A percentile compares a stretch with the other conserved stretches of the same genome.
These are phyloP conservation scores for Spathaspora girioi DNA, from an alignment of 805 yeast genomes.

Conservation along the genomic window DNA sequence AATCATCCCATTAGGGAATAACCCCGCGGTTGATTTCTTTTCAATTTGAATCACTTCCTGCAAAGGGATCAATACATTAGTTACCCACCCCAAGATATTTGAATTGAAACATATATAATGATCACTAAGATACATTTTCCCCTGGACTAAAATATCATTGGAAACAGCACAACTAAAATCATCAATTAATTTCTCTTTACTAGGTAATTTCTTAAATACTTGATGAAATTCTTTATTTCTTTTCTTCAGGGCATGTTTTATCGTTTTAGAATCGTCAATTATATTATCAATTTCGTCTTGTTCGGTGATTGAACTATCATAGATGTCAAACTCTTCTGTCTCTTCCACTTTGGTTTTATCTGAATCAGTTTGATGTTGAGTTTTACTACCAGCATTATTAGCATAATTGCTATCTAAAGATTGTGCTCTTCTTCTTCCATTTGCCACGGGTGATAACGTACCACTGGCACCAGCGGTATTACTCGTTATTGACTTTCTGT, in stretches of 20 bases:
- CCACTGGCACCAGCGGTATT: not conserved
- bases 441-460: not conserved
- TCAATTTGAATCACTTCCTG: slow-evolving; percentile 61
- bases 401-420: slow-evolving; percentile 1
- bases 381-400: slow-evolving; percentile 1
- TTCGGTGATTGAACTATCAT: not conserved
- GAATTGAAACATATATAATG: slow-evolving; percentile 60
- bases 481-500: slow-evolving; percentile 13
- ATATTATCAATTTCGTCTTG: not conserved
- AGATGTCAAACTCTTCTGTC: slow-evolving; percentile 1
- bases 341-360: not conserved
- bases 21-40: slow-evolving; percentile 60
- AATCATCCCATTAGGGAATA: slow-evolving; percentile 68
- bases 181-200: slow-evolving; percentile 50
- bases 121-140: slow-evolving; percentile 57
- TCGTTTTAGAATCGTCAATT: slow-evolving; percentile 14
- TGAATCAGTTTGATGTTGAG: not conserved
- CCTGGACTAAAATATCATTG: slow-evolving; percentile 64
- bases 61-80: slow-evolving; percentile 54
- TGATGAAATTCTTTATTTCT: slow-evolving; percentile 60
- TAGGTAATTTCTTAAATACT: slow-evolving; percentile 49
- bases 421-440: not conserved
- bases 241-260: slow-evolving; percentile 42
- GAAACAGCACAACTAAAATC: slow-evolving; percentile 66
- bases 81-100: slow-evolving; percentile 64